Evolutionary conservation across 2,329 filamentous ascomycete genomes (phyloP).

Genomic region (Nannizziopsis arthrosporioides): DNA sequence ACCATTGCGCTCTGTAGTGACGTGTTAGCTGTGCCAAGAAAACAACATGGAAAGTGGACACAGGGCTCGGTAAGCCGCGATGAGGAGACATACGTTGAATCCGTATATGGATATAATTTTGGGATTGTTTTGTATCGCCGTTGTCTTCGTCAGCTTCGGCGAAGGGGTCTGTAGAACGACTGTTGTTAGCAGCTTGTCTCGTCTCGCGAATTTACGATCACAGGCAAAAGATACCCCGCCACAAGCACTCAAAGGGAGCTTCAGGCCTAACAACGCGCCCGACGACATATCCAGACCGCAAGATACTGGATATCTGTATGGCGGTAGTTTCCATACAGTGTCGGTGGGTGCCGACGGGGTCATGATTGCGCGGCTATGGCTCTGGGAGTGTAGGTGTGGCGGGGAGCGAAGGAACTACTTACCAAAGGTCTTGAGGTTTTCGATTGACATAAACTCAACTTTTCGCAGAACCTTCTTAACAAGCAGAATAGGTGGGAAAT

Average conservation of each 20-base stretch:
- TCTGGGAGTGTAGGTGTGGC: not conserved
- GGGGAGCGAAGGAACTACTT: constrained; percentile 33
- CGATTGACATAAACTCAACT: constrained; percentile 93
- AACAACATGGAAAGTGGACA: constrained; percentile 5
- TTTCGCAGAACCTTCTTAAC: constrained; percentile 44
- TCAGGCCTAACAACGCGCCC: not conserved
- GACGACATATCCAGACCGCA: not conserved
- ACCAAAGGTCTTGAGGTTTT: constrained; percentile 97
- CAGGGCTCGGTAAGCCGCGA: constrained; percentile 3
- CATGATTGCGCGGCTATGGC: not conserved
- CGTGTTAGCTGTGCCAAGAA: constrained; percentile 17
- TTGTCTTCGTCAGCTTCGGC: constrained; percentile 99
- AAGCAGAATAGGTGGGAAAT: constrained; percentile 25
- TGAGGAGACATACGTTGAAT: constrained; percentile 72
- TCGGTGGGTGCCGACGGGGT: too few species aligned
- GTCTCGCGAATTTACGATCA: constrained; percentile 17
- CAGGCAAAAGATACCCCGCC: constrained; percentile 30
- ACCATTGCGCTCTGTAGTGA: constrained; percentile 86
- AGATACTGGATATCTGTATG: not conserved
- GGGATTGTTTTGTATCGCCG: constrained; percentile 85
- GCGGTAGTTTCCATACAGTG: not conserved
- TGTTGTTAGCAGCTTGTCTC: constrained; percentile 20
- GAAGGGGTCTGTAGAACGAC: constrained; percentile 73
- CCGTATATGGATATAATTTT: constrained; percentile 99
- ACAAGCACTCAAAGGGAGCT: not conserved